Base-by-base conservation (phyloP, 345 rosid species). In the Firmiana major region DNA sequence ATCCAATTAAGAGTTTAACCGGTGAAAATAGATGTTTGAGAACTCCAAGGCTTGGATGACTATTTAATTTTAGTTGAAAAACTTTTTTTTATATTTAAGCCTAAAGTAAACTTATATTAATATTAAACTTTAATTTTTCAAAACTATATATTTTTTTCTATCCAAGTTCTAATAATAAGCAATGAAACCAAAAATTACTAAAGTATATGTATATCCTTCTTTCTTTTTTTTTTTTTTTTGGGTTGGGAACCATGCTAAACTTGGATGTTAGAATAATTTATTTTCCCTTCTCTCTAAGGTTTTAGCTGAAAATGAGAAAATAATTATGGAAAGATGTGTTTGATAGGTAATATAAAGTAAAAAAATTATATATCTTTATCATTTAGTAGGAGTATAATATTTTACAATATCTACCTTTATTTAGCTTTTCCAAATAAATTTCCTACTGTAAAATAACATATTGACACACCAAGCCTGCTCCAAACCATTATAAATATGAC, bases 401-500 rank as follows among this genome's bases (percentile, higher is more conserved):
- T 62, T 62, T 28, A 9, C 13, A 62, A 24, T 42, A 21, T 12
- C 42, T 66, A 6, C 71, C 71, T 10, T 42, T 9, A 17, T 17
- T 28, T n/a, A 34, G 28, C 17, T 48, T 68, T 46, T 26, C 22
- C 57, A 48, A 28, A 26, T 48, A 28, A 70, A 70, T 2, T 70
- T 51, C 0, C 9, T 28, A 0, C 3, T 16, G n/a, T 51, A 51
- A 71, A 71, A 42, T 49, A 46, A 7, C 36, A 15, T 15, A 43
- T 67, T 67, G 34, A 42, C 22, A 22, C 72, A 22, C 51, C 45
- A 7, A 2, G 17, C 4, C 0, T 15, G 9, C 45, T 31, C 48
- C 36, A 57, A 57, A 15, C 53, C 76, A 73, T 7, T 73, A 73
- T 73, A 73, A 73, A 73, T 57, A 73, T 11, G 21, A 10, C 46